These are phyloP conservation scores for Mesembryanthemum crystallinum DNA, from an alignment of 148 eudicot genomes.

Conservation along the genomic window DNA sequence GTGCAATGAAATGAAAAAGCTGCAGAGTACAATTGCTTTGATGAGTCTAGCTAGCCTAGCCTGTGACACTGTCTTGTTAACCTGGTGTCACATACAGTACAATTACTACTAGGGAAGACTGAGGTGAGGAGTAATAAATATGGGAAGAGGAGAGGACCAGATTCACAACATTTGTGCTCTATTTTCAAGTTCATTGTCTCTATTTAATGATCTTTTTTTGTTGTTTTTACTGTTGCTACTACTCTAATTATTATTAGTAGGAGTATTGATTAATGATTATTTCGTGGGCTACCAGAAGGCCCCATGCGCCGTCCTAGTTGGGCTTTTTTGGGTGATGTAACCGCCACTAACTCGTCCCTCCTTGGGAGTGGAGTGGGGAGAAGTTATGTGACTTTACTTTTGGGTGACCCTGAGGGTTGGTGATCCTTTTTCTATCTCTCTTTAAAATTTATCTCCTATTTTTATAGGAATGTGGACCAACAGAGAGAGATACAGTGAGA, in stretches of 20 bases:
- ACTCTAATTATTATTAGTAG: too few species aligned
- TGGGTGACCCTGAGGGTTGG: too few species aligned
- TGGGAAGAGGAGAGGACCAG: not conserved
- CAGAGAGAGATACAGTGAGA: too few species aligned
- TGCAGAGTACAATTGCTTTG: slow-evolving; percentile 14
- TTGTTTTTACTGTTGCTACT: too few species aligned
- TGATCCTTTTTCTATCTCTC: too few species aligned
- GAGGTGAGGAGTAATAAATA: too few species aligned
- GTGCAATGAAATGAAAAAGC: not conserved
- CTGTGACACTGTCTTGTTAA: too few species aligned
- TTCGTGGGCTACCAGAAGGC: slow-evolving; percentile 3
- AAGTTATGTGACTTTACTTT: not conserved
- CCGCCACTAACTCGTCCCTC: not conserved
- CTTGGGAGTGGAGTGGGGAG: not conserved
- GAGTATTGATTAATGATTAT: not conserved
- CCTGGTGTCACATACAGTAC: too few species aligned
- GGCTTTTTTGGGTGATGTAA: not conserved
- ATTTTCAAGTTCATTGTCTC: not conserved
- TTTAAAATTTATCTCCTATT: too few species aligned
- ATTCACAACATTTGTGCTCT: not conserved
- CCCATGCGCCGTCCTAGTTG: not conserved
- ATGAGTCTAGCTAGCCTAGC: not conserved
- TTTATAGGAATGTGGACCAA: too few species aligned
- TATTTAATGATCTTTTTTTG: not conserved
- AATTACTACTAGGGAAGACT: too few species aligned